Conservation (phyloP, 345 rosid genomes). For the Ceriops tagal region DNA sequence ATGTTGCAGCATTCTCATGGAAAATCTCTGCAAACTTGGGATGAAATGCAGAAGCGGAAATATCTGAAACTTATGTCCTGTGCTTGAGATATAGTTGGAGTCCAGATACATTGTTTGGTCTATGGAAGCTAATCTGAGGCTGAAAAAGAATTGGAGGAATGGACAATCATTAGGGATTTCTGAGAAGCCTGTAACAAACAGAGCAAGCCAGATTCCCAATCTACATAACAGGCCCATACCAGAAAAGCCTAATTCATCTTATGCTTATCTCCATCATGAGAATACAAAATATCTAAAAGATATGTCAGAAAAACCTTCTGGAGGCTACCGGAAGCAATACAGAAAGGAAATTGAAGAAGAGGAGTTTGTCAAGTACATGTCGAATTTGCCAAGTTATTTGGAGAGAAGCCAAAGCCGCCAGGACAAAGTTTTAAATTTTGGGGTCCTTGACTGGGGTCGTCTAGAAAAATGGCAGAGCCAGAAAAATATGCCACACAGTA, state of each 20-base stretch:
- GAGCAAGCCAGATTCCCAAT: constrained; percentile 27
- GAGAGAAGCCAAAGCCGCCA: constrained; percentile 50
- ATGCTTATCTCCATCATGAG: constrained; percentile 49
- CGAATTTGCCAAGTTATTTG: constrained; percentile 73
- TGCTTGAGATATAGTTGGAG: no score
- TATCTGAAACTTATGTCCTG: constrained; percentile 1
- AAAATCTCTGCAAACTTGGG: no score
- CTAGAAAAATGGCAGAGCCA: constrained; percentile 82
- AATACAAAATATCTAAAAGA: constrained; percentile 36
- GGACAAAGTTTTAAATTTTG: constrained; percentile 68
- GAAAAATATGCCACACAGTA: constrained; percentile 35
- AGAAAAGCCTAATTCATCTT: constrained; percentile 40
- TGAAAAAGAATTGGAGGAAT: constrained; percentile 30
- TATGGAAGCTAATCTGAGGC: constrained; percentile 43
- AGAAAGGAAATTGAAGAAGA: constrained; percentile 36
- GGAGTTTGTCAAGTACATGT: constrained; percentile 91
- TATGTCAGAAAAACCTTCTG: constrained; percentile 29
- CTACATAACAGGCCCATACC: constrained; percentile 37
- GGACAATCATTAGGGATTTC: constrained; percentile 27
- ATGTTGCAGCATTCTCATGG: neutral
- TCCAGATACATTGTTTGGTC: constrained; percentile 10
- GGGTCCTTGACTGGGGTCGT: constrained; percentile 91
- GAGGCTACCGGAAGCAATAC: constrained; percentile 26
- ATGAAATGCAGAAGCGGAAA: neutral
- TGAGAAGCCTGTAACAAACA: constrained; percentile 26